phyloP scores from a whole-genome alignment of 2,329 filamentous ascomycete genomes.

The Fusarium pilosicola region DNA sequence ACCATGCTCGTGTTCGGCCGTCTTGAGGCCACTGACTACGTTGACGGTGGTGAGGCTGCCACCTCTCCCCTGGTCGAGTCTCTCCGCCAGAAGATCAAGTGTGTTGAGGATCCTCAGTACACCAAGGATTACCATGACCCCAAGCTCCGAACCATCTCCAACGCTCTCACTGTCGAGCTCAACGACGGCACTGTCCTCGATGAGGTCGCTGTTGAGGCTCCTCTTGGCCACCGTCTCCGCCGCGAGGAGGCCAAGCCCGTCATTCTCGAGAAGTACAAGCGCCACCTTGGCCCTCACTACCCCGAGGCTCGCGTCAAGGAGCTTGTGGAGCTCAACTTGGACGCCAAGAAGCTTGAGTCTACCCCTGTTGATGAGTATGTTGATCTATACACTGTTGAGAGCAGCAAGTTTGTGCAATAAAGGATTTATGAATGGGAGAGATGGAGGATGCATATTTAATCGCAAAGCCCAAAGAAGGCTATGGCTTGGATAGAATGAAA shows the following conservation, averaged over 20 bases:
- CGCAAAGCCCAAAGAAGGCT: slow-evolving; percentile 28
- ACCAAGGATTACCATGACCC: slow-evolving; percentile 97
- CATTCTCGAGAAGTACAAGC: slow-evolving; percentile 94
- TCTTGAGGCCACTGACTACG: slow-evolving; percentile 92
- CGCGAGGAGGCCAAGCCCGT: slow-evolving; percentile 98
- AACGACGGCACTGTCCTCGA: slow-evolving; percentile 93
- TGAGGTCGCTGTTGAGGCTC: slow-evolving; percentile 92
- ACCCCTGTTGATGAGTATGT: slow-evolving; percentile 94
- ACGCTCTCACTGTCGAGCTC: slow-evolving; percentile 92
- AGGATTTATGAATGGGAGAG: slow-evolving; percentile 1
- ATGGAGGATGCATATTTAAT: slow-evolving; percentile 18
- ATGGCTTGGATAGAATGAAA: slow-evolving; percentile 8
- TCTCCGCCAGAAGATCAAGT: slow-evolving; percentile 91
- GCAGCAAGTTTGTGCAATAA: slow-evolving; percentile 65
- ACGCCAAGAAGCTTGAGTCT: slow-evolving; percentile 78
- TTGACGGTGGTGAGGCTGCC: slow-evolving; percentile 90
- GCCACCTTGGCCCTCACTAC: slow-evolving; percentile 88
- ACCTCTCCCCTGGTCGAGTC: slow-evolving; percentile 89
- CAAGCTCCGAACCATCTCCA: slow-evolving; percentile 92
- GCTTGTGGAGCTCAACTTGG: slow-evolving; percentile 81
- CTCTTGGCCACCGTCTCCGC: slow-evolving; percentile 88
- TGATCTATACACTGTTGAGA: slow-evolving; percentile 77
- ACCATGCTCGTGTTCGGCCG: slow-evolving; percentile 97
- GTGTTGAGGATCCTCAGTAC: slow-evolving; percentile 95
- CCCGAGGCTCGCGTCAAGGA: slow-evolving; percentile 79